Base-by-base conservation (phyloP, 805 yeast genomes). In the Metschnikowia orientalis region DNA sequence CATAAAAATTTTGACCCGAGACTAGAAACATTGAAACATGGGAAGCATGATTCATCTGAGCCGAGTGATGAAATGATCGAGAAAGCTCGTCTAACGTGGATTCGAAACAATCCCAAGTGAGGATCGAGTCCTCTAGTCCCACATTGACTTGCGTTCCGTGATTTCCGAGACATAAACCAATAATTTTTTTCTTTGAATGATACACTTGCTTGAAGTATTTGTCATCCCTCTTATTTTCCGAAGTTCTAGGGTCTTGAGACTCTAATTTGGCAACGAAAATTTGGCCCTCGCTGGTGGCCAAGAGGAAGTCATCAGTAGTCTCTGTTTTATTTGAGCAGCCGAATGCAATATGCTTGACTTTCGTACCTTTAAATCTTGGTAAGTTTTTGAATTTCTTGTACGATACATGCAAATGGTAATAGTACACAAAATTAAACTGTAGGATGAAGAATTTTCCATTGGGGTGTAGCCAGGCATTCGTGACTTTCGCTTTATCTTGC, bases 361-460 rank as follows among this genome's bases (percentile, higher is more conserved):
- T 55, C 9, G 65, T 34, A 5, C 73, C 73, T 38, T 68, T 72
- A 36, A 79, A 51, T 35, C 75, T 70, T 6, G 65, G 41, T 18
- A 81, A 52, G 10, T 52, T 51, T 37, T 67, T 67, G 41, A 69
- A 66, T 11, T 59, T 61, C 2, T 54, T 50, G 8, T 73, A 55
- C 4, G 56, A 54, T n/a, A 53, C 47, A 45, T 72, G 67, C 23
- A 74, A 49, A 40, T 73, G 75, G 46, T 56, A 75, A 45, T 69
- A 53, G 6, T 32, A 40, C 4, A 45, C 35, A 11, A 41, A 25
- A 28, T 50, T 53, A 6, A 53, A 35, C 32, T 61, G 67, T 8
- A 54, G 37, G 10, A 65, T 40, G 28, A 66, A 51, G 34, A 58
- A 65, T 4, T 31, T 28, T 3, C 71, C 72, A 33, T 51, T 54